Evolutionary conservation across 2,329 filamentous ascomycete genomes (phyloP).

Genomic region (Diaporthe australafricana): DNA sequence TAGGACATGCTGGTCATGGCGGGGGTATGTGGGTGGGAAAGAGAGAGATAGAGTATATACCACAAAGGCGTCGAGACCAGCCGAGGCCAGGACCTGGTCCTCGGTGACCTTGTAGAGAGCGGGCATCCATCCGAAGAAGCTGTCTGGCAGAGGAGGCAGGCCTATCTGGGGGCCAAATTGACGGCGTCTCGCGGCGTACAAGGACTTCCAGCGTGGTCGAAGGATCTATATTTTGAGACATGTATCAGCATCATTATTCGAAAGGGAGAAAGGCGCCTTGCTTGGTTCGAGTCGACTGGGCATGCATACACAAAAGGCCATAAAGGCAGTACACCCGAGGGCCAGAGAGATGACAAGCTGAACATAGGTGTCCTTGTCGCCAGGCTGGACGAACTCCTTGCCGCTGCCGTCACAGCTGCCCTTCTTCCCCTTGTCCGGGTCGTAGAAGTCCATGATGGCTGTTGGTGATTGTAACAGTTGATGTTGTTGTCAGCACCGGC

Average conservation of each 20-base stretch:
- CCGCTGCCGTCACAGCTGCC: conserved; percentile 38
- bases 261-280: no score
- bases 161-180: conserved; percentile 68
- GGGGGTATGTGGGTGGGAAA: not conserved
- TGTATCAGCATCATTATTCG: conserved; percentile 18
- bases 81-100: conserved; percentile 88
- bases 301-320: conserved; percentile 77
- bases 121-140: conserved; percentile 93
- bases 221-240: conserved; percentile 69
- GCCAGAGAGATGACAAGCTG: conserved; percentile 80
- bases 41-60: conserved; percentile 57
- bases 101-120: conserved; percentile 86
- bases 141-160: conserved; percentile 84
- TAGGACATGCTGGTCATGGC: not conserved
- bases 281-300: not conserved
- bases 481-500: conserved; percentile 5
- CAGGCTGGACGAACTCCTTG: conserved; percentile 48
- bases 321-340: conserved; percentile 77
- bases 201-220: conserved; percentile 88
- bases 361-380: conserved; percentile 62
- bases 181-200: conserved; percentile 91
- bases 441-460: conserved; percentile 31
- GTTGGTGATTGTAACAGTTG: conserved; percentile 9
- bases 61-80: conserved; percentile 94
- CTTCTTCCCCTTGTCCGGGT: conserved; percentile 30